Conservation (phyloP, 2,329 filamentous ascomycete species). For the Gyromitra esculenta region DNA sequence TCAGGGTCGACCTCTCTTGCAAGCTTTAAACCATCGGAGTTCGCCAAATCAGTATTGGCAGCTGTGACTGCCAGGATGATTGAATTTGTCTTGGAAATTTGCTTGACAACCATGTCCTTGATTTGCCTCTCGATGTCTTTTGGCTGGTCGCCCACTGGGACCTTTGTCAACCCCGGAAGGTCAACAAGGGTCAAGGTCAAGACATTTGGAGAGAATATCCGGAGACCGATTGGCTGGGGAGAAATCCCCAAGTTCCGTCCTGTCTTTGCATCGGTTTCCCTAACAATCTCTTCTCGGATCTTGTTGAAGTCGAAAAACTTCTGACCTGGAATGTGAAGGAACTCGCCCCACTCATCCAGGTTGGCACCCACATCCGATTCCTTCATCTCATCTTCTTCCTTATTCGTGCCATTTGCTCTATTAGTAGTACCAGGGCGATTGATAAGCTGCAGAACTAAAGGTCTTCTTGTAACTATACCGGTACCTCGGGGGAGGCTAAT, state of each 20-base stretch:
- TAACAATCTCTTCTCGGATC: slow-evolving; percentile 95
- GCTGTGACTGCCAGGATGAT: slow-evolving; percentile 97
- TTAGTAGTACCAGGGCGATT: slow-evolving; percentile 77
- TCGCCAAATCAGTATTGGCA: slow-evolving; percentile 97
- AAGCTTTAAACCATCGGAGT: slow-evolving; percentile 96
- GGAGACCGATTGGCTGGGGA: slow-evolving; percentile 93
- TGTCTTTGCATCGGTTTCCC: slow-evolving; percentile 96
- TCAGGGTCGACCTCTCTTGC: slow-evolving; percentile 97
- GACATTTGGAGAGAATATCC: slow-evolving; percentile 98
- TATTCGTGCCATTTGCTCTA: slow-evolving; percentile 58
- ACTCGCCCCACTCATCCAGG: slow-evolving; percentile 96
- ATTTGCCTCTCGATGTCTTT: slow-evolving; percentile 97
- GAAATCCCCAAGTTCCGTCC: slow-evolving; percentile 97
- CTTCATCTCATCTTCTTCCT: slow-evolving; percentile 71
- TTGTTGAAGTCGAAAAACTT: slow-evolving; percentile 99
- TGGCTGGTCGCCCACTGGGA: slow-evolving; percentile 94
- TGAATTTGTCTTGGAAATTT: slow-evolving; percentile 97
- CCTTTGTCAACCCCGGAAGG: slow-evolving; percentile 94
- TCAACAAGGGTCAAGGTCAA: slow-evolving; percentile 96
- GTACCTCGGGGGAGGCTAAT: slow-evolving; percentile 91
- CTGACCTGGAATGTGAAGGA: slow-evolving; percentile 94
- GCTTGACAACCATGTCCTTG: slow-evolving; percentile 96
- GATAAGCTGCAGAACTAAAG: slow-evolving; percentile 96
- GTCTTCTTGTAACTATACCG: slow-evolving; percentile 94
- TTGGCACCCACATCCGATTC: slow-evolving; percentile 87